Conservation (phyloP, 805 yeast genomes). For the Hanseniaspora vineae region DNA sequence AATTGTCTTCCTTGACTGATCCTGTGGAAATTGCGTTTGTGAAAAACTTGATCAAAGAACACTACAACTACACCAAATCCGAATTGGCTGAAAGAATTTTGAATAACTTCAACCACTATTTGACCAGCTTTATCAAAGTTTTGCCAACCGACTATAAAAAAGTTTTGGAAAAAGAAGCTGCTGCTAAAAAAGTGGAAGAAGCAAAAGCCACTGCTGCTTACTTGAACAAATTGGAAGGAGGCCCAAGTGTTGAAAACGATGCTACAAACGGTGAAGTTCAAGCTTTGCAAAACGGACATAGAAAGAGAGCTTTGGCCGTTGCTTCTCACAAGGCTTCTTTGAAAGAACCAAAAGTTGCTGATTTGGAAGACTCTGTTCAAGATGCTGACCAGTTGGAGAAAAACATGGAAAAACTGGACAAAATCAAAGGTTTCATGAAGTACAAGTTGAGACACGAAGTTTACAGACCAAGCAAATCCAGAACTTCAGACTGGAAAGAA, state of each 20-base stretch:
- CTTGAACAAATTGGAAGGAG: conserved; percentile 57
- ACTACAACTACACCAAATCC: conserved; percentile 87
- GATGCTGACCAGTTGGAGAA: conserved; percentile 55
- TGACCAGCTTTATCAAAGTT: conserved; percentile 85
- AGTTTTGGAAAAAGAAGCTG: conserved; percentile 44
- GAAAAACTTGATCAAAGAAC: conserved; percentile 88
- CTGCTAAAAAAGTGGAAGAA: conserved; percentile 50
- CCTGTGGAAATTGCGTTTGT: conserved; percentile 90
- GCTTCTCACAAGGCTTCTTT: conserved; percentile 22
- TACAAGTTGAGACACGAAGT: conserved; percentile 81
- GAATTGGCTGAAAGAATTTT: conserved; percentile 77
- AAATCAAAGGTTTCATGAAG: conserved; percentile 83
- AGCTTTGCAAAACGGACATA: conserved; percentile 3
- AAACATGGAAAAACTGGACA: conserved; percentile 55
- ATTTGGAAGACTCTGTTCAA: conserved; percentile 77
- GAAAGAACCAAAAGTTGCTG: conserved; percentile 74
- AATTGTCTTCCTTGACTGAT: conserved; percentile 60
- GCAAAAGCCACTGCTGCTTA: conserved; percentile 44
- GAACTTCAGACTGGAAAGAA: conserved; percentile 89
- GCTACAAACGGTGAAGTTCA: conserved; percentile 77
- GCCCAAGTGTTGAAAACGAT: conserved; percentile 64
- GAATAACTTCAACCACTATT: conserved; percentile 74
- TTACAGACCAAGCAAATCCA: conserved; percentile 62
- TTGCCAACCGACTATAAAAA: conserved; percentile 85
- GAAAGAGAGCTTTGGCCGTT: conserved; percentile 32